Evolutionary conservation across 2,329 filamentous ascomycete genomes (phyloP), one percentile per base, ranked within the genome.

Genomic region (Colletotrichum filicis): DNA sequence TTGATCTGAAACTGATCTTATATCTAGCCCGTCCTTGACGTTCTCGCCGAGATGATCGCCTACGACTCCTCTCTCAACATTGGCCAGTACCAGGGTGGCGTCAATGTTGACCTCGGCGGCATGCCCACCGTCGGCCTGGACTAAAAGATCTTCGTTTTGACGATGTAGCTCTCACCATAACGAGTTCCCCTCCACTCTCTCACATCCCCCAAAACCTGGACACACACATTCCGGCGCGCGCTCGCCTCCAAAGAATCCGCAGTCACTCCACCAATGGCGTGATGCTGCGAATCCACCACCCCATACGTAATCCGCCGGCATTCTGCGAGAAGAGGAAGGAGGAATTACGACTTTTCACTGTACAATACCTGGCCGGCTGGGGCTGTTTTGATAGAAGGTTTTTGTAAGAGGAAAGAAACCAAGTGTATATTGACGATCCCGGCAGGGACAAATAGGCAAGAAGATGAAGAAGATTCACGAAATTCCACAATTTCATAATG

Each of bases 21-120:
- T 14, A n/a, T 22, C 46, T 76, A 97, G 93, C 92, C 95, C 75
- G 94, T 98, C 79, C 92, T 99, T 78, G 96, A 99, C 83, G 92
- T 98, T 79, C 92, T 99, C 75, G 97, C 97, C 77, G 95, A 98
- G 86, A 98, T 99, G 95, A 98, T 99, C 80, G 96, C 95, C 76
- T 91, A 95, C 83, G 97, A 98, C 85, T 90, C 93, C 75, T 91
- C 87, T 76, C 86, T 95, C 77, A 90, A 92, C 77, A 87, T 94
- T 75, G 90, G 85, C 71, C 76, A 83, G 65, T 80, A 79, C 70
- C 79, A 82, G 66, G 75, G 80, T 69, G 75, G 72, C 37, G 69
- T 76, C 60, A 71, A 75, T 55, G 82, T 81, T 74, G 85, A 86
- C 82, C 80, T 87, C 68, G 80, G 82, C 74, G 85, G 87, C 71